Evolutionary conservation across 2,329 filamentous ascomycete genomes (phyloP).

Genomic region (Alternaria hordeiaustralica): DNA sequence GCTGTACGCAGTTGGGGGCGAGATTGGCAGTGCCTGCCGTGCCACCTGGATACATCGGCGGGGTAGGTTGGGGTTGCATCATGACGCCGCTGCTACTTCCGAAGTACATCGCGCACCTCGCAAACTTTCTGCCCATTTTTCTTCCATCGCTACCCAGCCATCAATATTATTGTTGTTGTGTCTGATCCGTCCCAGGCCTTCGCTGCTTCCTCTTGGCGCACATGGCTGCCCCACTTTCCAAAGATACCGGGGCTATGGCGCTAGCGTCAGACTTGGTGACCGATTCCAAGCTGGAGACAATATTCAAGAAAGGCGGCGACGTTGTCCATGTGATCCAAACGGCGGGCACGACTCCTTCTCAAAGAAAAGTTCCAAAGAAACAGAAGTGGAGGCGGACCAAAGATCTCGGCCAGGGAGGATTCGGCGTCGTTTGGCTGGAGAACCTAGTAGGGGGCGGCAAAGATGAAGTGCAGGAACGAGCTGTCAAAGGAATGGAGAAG

Average conservation of each 20-base stretch:
- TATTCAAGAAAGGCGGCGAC: background rate
- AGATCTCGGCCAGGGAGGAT: too few relatives aligned
- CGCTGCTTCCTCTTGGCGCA: background rate
- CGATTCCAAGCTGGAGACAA: background rate
- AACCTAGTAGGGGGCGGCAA: too few relatives aligned
- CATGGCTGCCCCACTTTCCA: background rate
- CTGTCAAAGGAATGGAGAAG: too few relatives aligned
- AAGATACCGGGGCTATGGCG: fast-evolving
- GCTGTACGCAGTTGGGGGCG: background rate
- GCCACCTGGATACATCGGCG: background rate
- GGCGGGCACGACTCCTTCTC: too few relatives aligned
- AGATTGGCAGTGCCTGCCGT: background rate
- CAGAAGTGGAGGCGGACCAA: too few relatives aligned
- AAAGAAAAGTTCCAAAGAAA: too few relatives aligned
- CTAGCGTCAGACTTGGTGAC: background rate
- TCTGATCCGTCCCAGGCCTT: background rate
- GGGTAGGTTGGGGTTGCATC: background rate
- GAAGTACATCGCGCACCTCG: background rate
- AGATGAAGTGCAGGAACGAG: too few relatives aligned
- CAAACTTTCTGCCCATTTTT: too few relatives aligned
- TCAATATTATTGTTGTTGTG: background rate
- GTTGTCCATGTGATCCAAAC: too few relatives aligned
- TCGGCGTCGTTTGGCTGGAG: too few relatives aligned
- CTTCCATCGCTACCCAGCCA: too few relatives aligned
- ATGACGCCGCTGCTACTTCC: background rate